Evolutionary conservation across 2,329 filamentous ascomycete species (phyloP).

Genomic region (Aspergillus calidoustus): DNA sequence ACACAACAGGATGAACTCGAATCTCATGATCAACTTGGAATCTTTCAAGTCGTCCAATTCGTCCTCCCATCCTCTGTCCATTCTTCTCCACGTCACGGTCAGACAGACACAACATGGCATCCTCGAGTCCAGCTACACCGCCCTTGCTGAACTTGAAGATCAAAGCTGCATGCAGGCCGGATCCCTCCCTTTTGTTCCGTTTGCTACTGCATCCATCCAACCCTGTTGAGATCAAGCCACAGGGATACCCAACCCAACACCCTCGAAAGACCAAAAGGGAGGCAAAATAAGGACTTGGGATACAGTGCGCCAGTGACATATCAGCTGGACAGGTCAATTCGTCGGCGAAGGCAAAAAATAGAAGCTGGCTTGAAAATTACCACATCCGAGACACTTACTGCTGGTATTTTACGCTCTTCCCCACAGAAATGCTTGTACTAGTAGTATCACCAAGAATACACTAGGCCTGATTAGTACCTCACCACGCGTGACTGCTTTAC

Average conservation of each 20-base stretch:
- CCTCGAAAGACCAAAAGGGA: not conserved
- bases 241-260: not conserved
- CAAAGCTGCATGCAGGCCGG: slow-evolving; percentile 20
- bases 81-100: slow-evolving; percentile 12
- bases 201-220: slow-evolving; percentile 23
- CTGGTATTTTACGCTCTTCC: not conserved
- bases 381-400: not conserved
- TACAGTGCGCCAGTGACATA: slow-evolving; percentile 7
- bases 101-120: slow-evolving; percentile 12
- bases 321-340: slow-evolving; percentile 30
- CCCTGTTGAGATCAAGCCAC: slow-evolving; percentile 10
- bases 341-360: slow-evolving; percentile 12
- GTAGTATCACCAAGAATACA: not conserved
- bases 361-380: not conserved
- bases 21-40: slow-evolving; percentile 3
- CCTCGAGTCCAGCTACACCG: slow-evolving; percentile 22
- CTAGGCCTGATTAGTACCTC: slow-evolving; percentile 9
- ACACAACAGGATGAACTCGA: slow-evolving; percentile 1
- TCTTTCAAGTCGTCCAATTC: slow-evolving; percentile 1
- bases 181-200: slow-evolving; percentile 12
- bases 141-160: slow-evolving; percentile 15
- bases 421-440: not conserved
- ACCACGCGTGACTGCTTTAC: slow-evolving; percentile 11
- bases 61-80: slow-evolving; percentile 1
- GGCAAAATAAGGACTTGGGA: not conserved